Base-by-base conservation (phyloP, 2,329 filamentous ascomycete species). In the Ophiostoma pallidulum region DNA sequence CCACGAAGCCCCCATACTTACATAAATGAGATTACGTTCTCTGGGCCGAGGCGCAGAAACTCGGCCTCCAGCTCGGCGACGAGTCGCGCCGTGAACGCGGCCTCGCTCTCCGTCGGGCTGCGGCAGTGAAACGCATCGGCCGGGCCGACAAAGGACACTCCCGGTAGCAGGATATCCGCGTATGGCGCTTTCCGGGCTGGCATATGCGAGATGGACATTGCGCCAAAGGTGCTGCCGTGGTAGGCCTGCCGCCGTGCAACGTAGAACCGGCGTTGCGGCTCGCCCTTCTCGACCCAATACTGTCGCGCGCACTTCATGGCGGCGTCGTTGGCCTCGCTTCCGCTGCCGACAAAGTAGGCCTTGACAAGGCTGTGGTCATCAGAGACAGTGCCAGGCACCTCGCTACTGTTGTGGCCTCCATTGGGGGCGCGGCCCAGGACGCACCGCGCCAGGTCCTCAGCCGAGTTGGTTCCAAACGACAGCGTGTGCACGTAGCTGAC, bases 281-380 rank as follows among this genome's bases (percentile, higher is more conserved):
- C 66, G 4, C 68, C 68, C 12, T 50, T 56, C 59, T 83, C 80
- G 14, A 77, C 66, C 55, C 75, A 82, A 58, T 80, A 87, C 59
- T 88, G 82, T 2, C 77, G 67, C 10, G 78, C 71, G 14, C 86
- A 64, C 57, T 88, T 89, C 51, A 84, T 63, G 2, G 81, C 75
- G 2, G 79, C 78, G 59, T 88, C 84, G 52, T 79, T 75, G 6
- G 82, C 81, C 60, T 87, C 84, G 26, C 78, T 82, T 18, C 79
- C 78, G 78, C 35, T 39, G 31, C 28, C 44, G 20, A 47, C 7
- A 13, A 72, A 54, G 45, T 63, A 69, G 1, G 64, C 64, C 31
- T 64, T 66, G 4, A 59, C 53, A 51, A 72, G 56, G n/a, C 60
- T 59, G 19, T 60, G 60, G 0, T 57, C 59, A 0, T n/a, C n/a